Percentiles rank a stretch among this genome's conserved stretches.
Evolutionary conservation across 2,329 filamentous ascomycete genomes (phyloP).

Genomic region (Bretziella fagacearum): DNA sequence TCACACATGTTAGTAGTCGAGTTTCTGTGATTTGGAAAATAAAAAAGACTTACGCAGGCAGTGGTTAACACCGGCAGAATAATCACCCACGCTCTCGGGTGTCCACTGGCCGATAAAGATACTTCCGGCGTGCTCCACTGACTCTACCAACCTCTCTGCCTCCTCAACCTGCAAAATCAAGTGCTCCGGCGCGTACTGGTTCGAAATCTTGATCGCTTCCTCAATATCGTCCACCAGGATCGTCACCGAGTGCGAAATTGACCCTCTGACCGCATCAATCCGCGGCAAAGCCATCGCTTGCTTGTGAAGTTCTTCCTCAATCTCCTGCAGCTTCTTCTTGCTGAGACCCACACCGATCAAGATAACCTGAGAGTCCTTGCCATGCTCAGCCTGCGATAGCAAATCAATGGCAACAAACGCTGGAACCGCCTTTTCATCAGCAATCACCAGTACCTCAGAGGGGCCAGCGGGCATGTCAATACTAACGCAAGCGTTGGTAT

Average conservation of each 20-base stretch:
- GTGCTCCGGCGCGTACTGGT: slow-evolving; percentile 91
- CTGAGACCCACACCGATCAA: slow-evolving; percentile 68
- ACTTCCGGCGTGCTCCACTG: slow-evolving; percentile 84
- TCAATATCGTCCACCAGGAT: slow-evolving; percentile 54
- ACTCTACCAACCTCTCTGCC: slow-evolving; percentile 54
- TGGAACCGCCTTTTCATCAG: slow-evolving; percentile 73
- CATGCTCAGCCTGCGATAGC: slow-evolving; percentile 90
- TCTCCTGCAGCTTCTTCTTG: slow-evolving; percentile 56
- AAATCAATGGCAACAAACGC: slow-evolving; percentile 92
- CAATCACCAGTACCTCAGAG: slow-evolving; percentile 90
- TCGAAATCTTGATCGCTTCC: slow-evolving; percentile 68
- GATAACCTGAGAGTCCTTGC: slow-evolving; percentile 88
- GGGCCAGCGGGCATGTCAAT: slow-evolving; percentile 98
- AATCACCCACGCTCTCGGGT: slow-evolving; percentile 92
- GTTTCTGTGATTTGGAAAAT: not conserved
- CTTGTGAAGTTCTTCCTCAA: slow-evolving; percentile 77
- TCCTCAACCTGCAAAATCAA: slow-evolving; percentile 78
- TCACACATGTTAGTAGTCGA: slow-evolving; percentile 17
- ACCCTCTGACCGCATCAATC: slow-evolving; percentile 79
- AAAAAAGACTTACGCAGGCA: slow-evolving; percentile 62
- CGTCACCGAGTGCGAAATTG: slow-evolving; percentile 83
- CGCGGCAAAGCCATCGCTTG: slow-evolving; percentile 78
- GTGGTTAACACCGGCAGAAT: slow-evolving; percentile 95
- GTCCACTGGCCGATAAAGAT: slow-evolving; percentile 96
- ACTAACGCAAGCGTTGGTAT: slow-evolving; percentile 83